These are phyloP conservation scores for Starmerella sp. DNA, from an alignment of 805 yeast genomes.

Conservation along the genomic window DNA sequence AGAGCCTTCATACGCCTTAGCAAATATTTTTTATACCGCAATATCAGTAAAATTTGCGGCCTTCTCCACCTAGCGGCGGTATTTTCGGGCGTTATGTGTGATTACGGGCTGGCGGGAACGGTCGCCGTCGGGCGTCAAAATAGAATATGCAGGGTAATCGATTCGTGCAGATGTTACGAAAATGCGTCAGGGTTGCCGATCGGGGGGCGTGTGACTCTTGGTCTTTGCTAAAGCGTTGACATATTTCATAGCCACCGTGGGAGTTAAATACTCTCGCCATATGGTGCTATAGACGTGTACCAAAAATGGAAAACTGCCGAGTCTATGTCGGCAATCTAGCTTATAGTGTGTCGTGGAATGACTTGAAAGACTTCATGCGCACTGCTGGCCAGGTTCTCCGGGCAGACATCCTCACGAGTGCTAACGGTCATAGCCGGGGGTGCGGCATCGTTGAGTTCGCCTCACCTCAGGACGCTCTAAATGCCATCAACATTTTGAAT, in stretches of 20 bases:
- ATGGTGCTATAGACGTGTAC: neutral
- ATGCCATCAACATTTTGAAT: constrained; percentile 59
- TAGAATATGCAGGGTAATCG: constrained; percentile 4
- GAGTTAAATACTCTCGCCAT: constrained; percentile 1
- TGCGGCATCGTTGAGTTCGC: constrained; percentile 70
- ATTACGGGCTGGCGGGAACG: neutral
- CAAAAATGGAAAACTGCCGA: constrained; percentile 26
- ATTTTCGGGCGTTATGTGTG: neutral
- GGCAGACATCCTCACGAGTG: constrained; percentile 62
- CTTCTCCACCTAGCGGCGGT: neutral
- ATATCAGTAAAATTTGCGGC: neutral
- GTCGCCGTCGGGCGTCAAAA: neutral
- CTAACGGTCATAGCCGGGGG: constrained; percentile 70
- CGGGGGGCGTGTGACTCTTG: neutral
- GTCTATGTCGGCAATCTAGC: constrained; percentile 36
- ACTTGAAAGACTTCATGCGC: constrained; percentile 69
- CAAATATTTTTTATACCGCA: no score
- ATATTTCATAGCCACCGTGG: constrained; percentile 5
- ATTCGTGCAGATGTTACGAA: constrained; percentile 5
- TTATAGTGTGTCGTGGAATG: constrained; percentile 32
- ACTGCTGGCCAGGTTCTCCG: constrained; percentile 63
- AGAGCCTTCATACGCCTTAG: no score
- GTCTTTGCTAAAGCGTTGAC: neutral
- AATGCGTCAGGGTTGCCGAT: constrained; percentile 4
- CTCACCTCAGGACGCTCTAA: constrained; percentile 54